phyloP scores from a whole-genome alignment of 2,329 filamentous ascomycete genomes.

The Pseudogymnoascus sp. region DNA sequence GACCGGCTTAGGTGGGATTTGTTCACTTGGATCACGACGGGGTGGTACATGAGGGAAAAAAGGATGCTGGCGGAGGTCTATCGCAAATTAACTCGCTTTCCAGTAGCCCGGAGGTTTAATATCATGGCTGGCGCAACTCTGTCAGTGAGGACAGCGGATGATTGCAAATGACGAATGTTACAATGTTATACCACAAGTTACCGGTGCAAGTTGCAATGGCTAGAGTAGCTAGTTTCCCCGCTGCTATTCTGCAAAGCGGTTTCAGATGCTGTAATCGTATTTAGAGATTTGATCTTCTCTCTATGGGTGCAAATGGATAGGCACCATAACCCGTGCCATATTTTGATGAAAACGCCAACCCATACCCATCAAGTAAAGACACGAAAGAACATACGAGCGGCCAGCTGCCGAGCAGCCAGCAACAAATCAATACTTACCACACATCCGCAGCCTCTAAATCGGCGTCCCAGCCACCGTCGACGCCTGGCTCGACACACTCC shows the following conservation, averaged over 20 bases:
- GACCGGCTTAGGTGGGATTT: neutral
- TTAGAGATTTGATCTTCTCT: neutral
- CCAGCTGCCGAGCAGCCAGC: neutral
- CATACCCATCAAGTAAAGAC: neutral
- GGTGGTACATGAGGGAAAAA: neutral
- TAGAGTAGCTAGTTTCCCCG: neutral
- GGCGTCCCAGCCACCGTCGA: neutral
- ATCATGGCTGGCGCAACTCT: neutral
- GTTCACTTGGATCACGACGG: neutral
- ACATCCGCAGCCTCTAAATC: neutral
- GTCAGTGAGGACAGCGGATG: neutral
- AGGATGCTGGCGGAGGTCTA: neutral
- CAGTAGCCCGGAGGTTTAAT: neutral
- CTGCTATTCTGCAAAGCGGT: neutral
- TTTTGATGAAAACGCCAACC: neutral
- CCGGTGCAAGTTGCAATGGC: neutral
- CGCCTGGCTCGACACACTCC: neutral
- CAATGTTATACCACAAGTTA: neutral
- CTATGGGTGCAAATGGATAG: neutral
- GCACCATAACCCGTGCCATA: constrained; percentile 6
- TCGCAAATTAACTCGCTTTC: neutral
- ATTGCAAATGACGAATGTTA: neutral
- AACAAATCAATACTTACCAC: neutral
- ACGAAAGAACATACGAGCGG: neutral
- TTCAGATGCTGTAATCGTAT: neutral